Percentiles rank a stretch among this genome's conserved stretches.
Evolutionary conservation across 768 basidiomycete genomes (phyloP).

Genomic region (Hericium erinaceus): DNA sequence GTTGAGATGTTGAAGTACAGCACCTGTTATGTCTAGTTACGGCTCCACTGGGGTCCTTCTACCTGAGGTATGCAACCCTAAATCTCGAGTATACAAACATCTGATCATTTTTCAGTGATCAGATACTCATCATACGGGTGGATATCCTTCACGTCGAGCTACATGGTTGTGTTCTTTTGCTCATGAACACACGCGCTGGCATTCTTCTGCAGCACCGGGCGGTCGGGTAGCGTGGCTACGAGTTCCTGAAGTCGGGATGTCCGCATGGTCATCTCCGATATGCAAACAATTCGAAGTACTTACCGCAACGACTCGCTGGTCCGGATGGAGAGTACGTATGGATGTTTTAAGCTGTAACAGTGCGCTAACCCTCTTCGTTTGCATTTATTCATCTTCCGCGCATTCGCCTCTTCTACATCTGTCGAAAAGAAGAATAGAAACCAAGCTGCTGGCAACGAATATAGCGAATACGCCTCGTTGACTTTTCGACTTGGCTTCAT

Average conservation of each 20-base stretch:
- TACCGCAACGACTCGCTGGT: slow-evolving; percentile 97
- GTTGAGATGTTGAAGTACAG: background rate
- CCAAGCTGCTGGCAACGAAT: background rate
- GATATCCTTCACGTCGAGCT: background rate
- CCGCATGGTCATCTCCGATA: slow-evolving; percentile 93
- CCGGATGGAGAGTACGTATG: slow-evolving; percentile 91
- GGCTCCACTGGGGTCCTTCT: slow-evolving; percentile 13
- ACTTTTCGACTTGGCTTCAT: background rate
- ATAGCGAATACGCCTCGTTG: background rate
- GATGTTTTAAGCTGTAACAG: background rate
- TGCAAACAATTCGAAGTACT: slow-evolving; percentile 90
- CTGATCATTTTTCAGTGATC: background rate
- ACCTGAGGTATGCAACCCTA: slow-evolving; percentile 8
- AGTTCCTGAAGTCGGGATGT: slow-evolving; percentile 98
- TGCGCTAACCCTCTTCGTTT: background rate
- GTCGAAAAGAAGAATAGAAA: background rate
- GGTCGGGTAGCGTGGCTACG: slow-evolving; percentile 95
- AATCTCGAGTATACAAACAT: background rate
- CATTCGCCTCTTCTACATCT: background rate
- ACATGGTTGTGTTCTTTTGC: background rate
- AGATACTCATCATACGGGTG: slow-evolving; percentile 40
- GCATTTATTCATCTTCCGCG: background rate
- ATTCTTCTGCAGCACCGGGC: slow-evolving; percentile 65
- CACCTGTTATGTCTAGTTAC: slow-evolving; percentile 4
- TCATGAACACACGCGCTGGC: slow-evolving; percentile 20